A percentile compares a stretch with the other conserved stretches of the same genome.
Conservation (phyloP, 768 basidiomycete species). For the Suillus decipiens region DNA sequence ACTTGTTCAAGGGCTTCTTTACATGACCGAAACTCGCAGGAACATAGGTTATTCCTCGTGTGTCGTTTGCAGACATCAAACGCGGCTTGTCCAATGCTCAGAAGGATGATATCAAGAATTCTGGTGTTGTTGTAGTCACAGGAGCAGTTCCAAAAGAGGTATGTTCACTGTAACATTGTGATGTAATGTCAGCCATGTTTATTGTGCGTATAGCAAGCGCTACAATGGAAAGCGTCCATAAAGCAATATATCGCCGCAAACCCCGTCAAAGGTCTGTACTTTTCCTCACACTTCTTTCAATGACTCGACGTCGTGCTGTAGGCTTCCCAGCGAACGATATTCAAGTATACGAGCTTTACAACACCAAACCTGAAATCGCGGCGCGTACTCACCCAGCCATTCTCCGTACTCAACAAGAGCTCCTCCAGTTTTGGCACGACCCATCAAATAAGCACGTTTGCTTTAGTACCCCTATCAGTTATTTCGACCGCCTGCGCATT, state of each 20-base stretch:
- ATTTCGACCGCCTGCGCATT: conserved; percentile 76
- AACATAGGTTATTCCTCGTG: conserved; percentile 51
- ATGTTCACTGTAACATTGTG: conserved; percentile 24
- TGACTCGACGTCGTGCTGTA: conserved; percentile 23
- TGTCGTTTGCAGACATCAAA: conserved; percentile 46
- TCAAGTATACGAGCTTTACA: conserved; percentile 77
- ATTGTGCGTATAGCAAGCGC: conserved; percentile 46
- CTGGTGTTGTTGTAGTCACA: conserved; percentile 58
- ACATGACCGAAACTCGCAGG: not conserved
- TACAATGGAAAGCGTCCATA: conserved; percentile 58
- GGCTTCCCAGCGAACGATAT: conserved; percentile 69
- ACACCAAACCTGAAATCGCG: conserved; percentile 59
- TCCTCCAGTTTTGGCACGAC: conserved; percentile 60
- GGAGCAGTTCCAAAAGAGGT: conserved; percentile 59
- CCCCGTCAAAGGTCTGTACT: conserved; percentile 46
- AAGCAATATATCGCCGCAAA: conserved; percentile 57
- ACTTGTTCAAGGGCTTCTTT: not conserved
- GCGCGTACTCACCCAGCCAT: conserved; percentile 68
- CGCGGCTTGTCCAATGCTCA: conserved; percentile 49
- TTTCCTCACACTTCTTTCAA: not conserved
- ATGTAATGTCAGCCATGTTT: conserved; percentile 16
- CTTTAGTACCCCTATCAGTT: conserved; percentile 64
- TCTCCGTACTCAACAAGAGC: conserved; percentile 55
- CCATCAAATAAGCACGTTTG: conserved; percentile 43
- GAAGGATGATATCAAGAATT: conserved; percentile 44